Conservation (phyloP, 148 eudicot species). For the Polygonum aviculare region DNA sequence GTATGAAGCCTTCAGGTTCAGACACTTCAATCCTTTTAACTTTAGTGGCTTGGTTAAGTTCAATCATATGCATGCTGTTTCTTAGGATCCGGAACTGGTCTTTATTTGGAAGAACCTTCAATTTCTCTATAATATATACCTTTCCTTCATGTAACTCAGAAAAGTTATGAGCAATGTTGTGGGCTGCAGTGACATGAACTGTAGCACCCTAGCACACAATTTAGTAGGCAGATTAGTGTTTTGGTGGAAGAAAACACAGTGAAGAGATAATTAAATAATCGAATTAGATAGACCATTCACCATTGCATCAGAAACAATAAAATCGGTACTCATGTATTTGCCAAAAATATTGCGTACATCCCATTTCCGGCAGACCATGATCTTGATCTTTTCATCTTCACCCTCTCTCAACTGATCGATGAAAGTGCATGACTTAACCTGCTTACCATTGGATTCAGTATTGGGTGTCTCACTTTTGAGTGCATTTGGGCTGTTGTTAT, state of each 20-base stretch:
- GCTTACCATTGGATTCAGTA: too few relatives aligned
- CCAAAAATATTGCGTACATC: background rate
- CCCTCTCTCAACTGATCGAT: too few relatives aligned
- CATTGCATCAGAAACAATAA: too few relatives aligned
- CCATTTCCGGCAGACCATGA: background rate
- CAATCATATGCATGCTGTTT: background rate
- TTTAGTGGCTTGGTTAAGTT: background rate
- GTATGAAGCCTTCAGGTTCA: background rate
- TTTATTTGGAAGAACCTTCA: background rate
- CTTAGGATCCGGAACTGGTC: background rate
- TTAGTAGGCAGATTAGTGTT: background rate
- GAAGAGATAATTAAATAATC: too few relatives aligned
- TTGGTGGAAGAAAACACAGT: background rate
- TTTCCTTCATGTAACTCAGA: background rate
- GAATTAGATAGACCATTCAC: too few relatives aligned
- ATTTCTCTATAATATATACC: too few relatives aligned
- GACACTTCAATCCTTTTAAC: background rate
- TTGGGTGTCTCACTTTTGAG: too few relatives aligned
- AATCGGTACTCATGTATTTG: background rate
- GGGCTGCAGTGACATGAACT: background rate
- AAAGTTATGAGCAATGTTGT: background rate
- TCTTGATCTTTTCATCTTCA: too few relatives aligned
- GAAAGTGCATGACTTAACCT: too few relatives aligned
- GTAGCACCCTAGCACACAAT: background rate
- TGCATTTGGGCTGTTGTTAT: too few relatives aligned